Conservation (phyloP, 108 stramenopile species). For the Discostella stelligeroides region DNA sequence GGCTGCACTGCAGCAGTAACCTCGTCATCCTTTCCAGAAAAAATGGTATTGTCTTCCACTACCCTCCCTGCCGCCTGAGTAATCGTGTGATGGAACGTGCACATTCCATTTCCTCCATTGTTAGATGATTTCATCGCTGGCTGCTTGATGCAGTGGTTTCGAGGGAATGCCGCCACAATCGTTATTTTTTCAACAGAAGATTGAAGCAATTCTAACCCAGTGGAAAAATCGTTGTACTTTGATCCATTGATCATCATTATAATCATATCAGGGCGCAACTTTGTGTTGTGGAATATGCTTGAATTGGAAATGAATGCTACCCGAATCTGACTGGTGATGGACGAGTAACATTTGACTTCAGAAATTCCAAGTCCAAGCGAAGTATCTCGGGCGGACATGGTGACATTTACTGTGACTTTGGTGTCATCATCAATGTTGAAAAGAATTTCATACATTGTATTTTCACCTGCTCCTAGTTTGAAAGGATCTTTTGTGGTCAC, state of each 20-base stretch:
- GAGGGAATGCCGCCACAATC: neutral
- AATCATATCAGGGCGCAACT: neutral
- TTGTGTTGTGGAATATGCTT: neutral
- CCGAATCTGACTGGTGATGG: neutral
- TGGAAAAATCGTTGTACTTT: neutral
- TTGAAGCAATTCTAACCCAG: neutral
- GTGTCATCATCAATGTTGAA: neutral
- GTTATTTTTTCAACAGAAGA: neutral
- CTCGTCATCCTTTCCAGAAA: too few relatives aligned
- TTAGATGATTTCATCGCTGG: too few relatives aligned
- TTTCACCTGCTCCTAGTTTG: too few relatives aligned
- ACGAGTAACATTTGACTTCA: neutral
- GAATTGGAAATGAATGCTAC: neutral
- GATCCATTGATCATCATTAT: neutral
- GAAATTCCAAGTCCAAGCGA: neutral
- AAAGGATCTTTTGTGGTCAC: too few relatives aligned
- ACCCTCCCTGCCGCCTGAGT: too few relatives aligned
- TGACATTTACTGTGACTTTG: neutral
- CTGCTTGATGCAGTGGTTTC: too few relatives aligned
- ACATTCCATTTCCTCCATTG: too few relatives aligned
- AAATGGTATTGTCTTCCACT: too few relatives aligned
- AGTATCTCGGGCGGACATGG: neutral
- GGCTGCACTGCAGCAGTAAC: too few relatives aligned
- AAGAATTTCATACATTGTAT: too few relatives aligned
- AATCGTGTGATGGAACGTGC: too few relatives aligned